These are phyloP conservation scores for Tuctoria greenei DNA, from an alignment of 176 grass and related monocot species.

Conservation along the genomic window DNA sequence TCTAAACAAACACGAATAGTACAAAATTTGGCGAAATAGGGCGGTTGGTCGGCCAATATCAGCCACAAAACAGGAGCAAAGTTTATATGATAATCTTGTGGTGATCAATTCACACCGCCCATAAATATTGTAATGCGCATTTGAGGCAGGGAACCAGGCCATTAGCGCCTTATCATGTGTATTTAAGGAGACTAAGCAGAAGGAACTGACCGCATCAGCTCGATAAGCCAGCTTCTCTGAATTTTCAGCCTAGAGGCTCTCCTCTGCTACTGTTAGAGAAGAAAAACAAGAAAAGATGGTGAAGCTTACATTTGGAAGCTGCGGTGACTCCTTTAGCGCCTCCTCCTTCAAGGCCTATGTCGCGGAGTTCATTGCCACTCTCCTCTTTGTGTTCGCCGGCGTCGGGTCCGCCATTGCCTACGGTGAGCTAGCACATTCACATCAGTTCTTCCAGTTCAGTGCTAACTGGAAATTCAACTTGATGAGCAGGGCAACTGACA, in stretches of 20 bases:
- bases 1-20: conserved; percentile 31
- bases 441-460: background rate
- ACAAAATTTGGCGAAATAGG: conserved; percentile 36
- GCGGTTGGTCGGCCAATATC: conserved; percentile 70
- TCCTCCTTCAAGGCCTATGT: conserved; percentile 66
- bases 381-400: conserved; percentile 86
- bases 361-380: conserved; percentile 90
- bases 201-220: conserved; percentile 19
- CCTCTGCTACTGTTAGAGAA: background rate
- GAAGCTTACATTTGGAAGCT: conserved; percentile 74
- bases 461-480: background rate
- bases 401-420: conserved; percentile 85
- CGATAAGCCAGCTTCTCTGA: conserved; percentile 26
- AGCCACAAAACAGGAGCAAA: conserved; percentile 39
- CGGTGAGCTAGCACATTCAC: conserved; percentile 34
- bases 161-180: conserved; percentile 29
- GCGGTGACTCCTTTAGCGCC: conserved; percentile 67
- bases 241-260: background rate
- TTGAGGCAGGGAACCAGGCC: background rate
- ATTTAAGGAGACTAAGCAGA: conserved; percentile 45
- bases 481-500: conserved; percentile 57
- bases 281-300: conserved; percentile 50
- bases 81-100: conserved; percentile 29
- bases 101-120: conserved; percentile 55
- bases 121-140: conserved; percentile 52